phyloP scores from a whole-genome alignment of 352 stramenopile species.

The Hyaloperonospora arabidopsidis region DNA sequence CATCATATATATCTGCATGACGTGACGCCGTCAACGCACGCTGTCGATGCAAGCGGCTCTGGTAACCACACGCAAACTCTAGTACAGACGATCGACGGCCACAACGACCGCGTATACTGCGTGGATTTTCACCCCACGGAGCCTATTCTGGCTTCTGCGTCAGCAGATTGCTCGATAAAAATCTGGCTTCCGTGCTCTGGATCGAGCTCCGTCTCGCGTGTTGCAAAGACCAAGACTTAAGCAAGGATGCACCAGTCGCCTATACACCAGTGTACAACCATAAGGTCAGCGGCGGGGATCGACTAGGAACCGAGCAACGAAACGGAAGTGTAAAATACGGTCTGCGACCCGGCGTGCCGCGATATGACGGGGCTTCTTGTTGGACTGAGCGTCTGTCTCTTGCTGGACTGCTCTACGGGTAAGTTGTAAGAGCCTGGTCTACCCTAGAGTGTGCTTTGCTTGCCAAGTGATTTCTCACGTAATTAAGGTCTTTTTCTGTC shows the following conservation, averaged over 20 bases:
- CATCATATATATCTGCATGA: conserved; percentile 86
- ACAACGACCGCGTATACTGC: conserved; percentile 85
- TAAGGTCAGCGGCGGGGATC: neutral
- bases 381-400: too few relatives aligned
- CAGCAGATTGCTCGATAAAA: conserved; percentile 79
- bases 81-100: conserved; percentile 78
- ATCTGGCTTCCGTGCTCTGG: conserved; percentile 74
- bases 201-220: conserved; percentile 32
- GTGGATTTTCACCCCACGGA: conserved; percentile 84
- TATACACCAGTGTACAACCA: too few relatives aligned
- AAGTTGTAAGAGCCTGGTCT: too few relatives aligned
- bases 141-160: conserved; percentile 78
- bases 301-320: neutral
- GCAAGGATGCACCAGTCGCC: neutral
- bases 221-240: conserved; percentile 59
- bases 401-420: too few relatives aligned
- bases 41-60: conserved; percentile 17
- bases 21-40: conserved; percentile 52
- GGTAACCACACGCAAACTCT: conserved; percentile 48
- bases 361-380: too few relatives aligned
- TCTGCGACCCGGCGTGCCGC: too few relatives aligned
- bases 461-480: too few relatives aligned
- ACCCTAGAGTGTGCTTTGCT: too few relatives aligned
- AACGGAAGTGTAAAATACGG: too few relatives aligned
- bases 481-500: too few relatives aligned